phyloP scores from a whole-genome alignment of 495 filamentous ascomycete genomes.

The Rhypophila decipiens region DNA sequence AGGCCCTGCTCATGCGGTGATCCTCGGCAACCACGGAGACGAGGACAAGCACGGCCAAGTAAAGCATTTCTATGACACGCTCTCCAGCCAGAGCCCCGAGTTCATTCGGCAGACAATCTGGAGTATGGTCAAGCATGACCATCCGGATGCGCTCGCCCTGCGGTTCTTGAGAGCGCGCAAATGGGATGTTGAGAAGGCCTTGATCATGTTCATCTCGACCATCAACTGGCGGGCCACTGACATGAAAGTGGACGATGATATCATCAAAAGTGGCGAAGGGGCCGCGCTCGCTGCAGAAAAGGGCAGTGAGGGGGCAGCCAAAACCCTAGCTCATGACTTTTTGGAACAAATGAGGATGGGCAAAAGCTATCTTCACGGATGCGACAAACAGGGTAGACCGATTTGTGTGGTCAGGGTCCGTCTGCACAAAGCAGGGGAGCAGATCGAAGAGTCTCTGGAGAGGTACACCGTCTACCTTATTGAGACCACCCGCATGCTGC shows the following conservation, averaged over 20 bases:
- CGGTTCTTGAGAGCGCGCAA: conserved; percentile 90
- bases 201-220: conserved; percentile 90
- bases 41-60: conserved; percentile 93
- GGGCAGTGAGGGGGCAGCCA: conserved; percentile 47
- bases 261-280: conserved; percentile 74
- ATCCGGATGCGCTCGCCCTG: conserved; percentile 82
- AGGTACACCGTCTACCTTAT: conserved; percentile 90
- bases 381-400: conserved; percentile 77
- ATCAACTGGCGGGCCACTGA: conserved; percentile 84
- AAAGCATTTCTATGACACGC: conserved; percentile 75
- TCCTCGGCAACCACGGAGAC: conserved; percentile 41
- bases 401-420: conserved; percentile 81
- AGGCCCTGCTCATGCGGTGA: conserved; percentile 13
- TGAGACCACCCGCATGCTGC: conserved; percentile 80
- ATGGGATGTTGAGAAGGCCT: conserved; percentile 89
- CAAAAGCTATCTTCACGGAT: conserved; percentile 91
- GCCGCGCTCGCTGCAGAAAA: conserved; percentile 55
- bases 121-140: conserved; percentile 93
- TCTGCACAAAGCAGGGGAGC: conserved; percentile 74
- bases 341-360: conserved; percentile 78
- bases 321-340: conserved; percentile 71
- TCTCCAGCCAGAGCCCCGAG: conserved; percentile 69
- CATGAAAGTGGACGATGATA: conserved; percentile 78
- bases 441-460: conserved; percentile 73
- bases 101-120: conserved; percentile 78